phyloP scores from a whole-genome alignment of 2,329 filamentous ascomycete genomes.

The Penicillium sp. region DNA sequence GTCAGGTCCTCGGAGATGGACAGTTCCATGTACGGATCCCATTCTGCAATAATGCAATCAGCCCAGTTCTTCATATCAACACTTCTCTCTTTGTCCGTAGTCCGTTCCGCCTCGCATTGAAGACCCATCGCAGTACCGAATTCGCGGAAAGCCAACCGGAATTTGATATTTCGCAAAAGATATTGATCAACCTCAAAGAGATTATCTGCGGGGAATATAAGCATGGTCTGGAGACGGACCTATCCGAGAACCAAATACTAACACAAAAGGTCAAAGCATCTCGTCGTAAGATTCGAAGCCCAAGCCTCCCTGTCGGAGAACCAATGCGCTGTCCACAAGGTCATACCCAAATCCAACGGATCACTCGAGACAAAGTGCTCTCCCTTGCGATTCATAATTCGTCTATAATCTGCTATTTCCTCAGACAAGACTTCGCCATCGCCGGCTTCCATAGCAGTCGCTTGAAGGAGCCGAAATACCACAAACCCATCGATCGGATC shows the following conservation, averaged over 20 bases:
- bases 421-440: slow-evolving; percentile 39
- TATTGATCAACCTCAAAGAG: slow-evolving; percentile 37
- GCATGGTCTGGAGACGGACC: neutral
- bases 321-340: slow-evolving; percentile 57
- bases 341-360: slow-evolving; percentile 59
- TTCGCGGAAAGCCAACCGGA: slow-evolving; percentile 54
- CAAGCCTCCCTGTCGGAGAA: slow-evolving; percentile 48
- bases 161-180: slow-evolving; percentile 34
- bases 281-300: slow-evolving; percentile 42
- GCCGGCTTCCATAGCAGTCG: slow-evolving; percentile 34
- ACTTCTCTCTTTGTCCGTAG: slow-evolving; percentile 34
- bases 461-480: slow-evolving; percentile 50
- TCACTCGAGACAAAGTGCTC: slow-evolving; percentile 49
- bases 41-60: slow-evolving; percentile 36
- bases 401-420: slow-evolving; percentile 55
- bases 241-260: slow-evolving; percentile 1
- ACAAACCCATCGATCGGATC: slow-evolving; percentile 57
- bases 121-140: slow-evolving; percentile 55
- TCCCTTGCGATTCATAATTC: slow-evolving; percentile 48
- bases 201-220: slow-evolving; percentile 27
- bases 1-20: slow-evolving; percentile 31
- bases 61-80: slow-evolving; percentile 32
- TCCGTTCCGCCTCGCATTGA: slow-evolving; percentile 37
- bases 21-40: slow-evolving; percentile 41
- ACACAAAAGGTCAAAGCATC: slow-evolving; percentile 41